These are phyloP conservation scores for Apiospora sp. DNA, from an alignment of 2,329 filamentous ascomycete genomes.

Conservation along the genomic window DNA sequence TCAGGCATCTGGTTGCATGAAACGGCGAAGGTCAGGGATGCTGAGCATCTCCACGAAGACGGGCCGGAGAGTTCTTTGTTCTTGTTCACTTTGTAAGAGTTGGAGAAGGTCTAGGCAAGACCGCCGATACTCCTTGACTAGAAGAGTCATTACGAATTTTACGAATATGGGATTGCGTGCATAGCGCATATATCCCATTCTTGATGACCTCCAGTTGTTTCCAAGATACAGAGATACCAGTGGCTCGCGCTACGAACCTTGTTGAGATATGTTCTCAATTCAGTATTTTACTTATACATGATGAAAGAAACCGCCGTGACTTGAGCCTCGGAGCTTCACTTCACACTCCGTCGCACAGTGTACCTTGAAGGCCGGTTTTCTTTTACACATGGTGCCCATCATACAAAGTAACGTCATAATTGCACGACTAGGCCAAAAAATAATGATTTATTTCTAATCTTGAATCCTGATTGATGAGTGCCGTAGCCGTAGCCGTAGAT, in stretches of 20 bases:
- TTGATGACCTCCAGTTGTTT: conserved; percentile 31
- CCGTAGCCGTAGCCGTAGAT: conserved; percentile 17
- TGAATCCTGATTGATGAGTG: neutral
- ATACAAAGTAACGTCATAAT: neutral
- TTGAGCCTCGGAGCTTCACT: neutral
- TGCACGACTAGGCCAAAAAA: neutral
- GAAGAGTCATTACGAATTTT: conserved; percentile 35
- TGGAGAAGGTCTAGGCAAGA: conserved; percentile 18
- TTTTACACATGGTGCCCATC: neutral
- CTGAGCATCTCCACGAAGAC: conserved; percentile 22
- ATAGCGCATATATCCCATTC: conserved; percentile 24
- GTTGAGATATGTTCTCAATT: too few species aligned
- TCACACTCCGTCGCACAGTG: neutral
- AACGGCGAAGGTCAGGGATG: conserved; percentile 2
- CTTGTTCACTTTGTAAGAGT: conserved; percentile 14
- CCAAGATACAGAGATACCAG: conserved; percentile 39
- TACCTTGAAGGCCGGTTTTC: neutral
- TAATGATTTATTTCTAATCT: neutral
- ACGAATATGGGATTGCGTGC: conserved; percentile 27
- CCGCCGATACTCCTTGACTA: conserved; percentile 14
- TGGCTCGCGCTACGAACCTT: conserved; percentile 36
- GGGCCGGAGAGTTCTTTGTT: neutral
- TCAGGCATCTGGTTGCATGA: conserved; percentile 14
- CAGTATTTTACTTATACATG: too few species aligned
- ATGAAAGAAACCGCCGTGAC: neutral